phyloP scores from a whole-genome alignment of 257 asterid genomes.

The Scutellaria baicalensis region DNA sequence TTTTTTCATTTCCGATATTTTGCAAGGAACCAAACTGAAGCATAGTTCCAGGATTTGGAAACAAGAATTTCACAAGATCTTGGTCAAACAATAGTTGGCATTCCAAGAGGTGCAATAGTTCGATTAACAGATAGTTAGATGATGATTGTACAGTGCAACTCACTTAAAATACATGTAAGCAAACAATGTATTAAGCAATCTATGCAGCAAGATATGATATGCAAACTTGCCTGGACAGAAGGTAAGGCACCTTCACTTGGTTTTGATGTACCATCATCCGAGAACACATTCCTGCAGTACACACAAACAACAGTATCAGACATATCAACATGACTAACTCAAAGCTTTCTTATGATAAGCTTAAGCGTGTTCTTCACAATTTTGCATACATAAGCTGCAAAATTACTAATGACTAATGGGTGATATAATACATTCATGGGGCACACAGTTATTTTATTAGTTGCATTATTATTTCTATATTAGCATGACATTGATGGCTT shows the following conservation, averaged over 20 bases:
- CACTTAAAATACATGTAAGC: background rate
- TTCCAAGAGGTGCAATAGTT: background rate
- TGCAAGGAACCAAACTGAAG: background rate
- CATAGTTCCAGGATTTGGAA: background rate
- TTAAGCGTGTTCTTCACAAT: background rate
- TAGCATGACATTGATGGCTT: background rate
- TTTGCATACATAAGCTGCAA: slow-evolving; percentile 1
- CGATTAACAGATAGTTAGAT: background rate
- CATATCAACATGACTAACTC: slow-evolving; percentile 4
- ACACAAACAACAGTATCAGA: slow-evolving; percentile 9
- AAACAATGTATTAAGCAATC: background rate
- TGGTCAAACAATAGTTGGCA: background rate
- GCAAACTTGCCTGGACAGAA: slow-evolving; percentile 71
- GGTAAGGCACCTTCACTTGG: slow-evolving; percentile 62
- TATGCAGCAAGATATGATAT: slow-evolving; percentile 14
- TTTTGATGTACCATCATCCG: slow-evolving; percentile 60
- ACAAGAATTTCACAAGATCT: background rate
- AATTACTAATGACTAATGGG: background rate
- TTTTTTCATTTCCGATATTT: background rate
- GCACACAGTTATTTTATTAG: background rate
- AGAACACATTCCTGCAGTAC: slow-evolving; percentile 64
- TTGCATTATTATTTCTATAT: background rate
- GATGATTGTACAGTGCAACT: background rate
- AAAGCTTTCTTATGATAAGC: background rate
- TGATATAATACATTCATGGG: background rate